A percentile compares a stretch with the other conserved stretches of the same genome.
Evolutionary conservation across 495 filamentous ascomycete species (phyloP).

Genomic region (Wilcoxina mikolae): DNA sequence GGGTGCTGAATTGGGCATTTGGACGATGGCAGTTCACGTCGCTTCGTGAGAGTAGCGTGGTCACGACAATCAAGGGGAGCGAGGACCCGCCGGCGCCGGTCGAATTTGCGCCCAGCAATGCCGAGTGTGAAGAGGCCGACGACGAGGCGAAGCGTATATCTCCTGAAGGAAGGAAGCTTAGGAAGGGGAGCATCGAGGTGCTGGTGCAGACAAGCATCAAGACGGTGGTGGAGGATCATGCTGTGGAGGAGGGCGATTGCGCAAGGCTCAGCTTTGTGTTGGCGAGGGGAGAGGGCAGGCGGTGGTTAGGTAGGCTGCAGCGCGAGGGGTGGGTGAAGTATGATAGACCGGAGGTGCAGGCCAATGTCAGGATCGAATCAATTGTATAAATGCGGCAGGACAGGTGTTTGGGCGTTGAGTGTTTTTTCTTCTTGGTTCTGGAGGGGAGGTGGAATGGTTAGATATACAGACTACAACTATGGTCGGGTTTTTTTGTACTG

Average conservation of each 20-base stretch:
- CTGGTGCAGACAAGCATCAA: constrained; percentile 22
- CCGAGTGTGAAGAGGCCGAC: background rate
- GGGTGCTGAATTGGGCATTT: constrained; percentile 96
- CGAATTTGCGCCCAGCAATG: constrained; percentile 17
- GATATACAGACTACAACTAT: background rate
- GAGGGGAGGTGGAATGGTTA: constrained; percentile 27
- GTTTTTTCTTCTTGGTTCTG: constrained; percentile 35
- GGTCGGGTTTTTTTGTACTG: too few relatives aligned
- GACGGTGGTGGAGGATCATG: constrained; percentile 29
- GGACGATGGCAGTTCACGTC: constrained; percentile 81
- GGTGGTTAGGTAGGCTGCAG: constrained; percentile 56
- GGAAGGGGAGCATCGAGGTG: constrained; percentile 23
- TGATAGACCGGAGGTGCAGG: background rate
- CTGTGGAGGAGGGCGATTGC: constrained; percentile 36
- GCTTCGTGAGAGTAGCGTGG: constrained; percentile 30
- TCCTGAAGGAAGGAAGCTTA: background rate
- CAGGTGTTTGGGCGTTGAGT: background rate
- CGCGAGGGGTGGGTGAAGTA: constrained; percentile 5
- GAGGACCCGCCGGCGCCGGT: constrained; percentile 24
- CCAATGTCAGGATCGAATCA: background rate
- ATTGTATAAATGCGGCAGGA: constrained; percentile 29
- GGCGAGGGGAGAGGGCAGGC: constrained; percentile 66
- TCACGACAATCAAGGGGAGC: constrained; percentile 27
- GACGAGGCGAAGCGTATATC: background rate
- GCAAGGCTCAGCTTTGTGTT: constrained; percentile 68